Evolutionary conservation across 2,329 filamentous ascomycete genomes (phyloP).

Genomic region (Pseudocercospora vitis): DNA sequence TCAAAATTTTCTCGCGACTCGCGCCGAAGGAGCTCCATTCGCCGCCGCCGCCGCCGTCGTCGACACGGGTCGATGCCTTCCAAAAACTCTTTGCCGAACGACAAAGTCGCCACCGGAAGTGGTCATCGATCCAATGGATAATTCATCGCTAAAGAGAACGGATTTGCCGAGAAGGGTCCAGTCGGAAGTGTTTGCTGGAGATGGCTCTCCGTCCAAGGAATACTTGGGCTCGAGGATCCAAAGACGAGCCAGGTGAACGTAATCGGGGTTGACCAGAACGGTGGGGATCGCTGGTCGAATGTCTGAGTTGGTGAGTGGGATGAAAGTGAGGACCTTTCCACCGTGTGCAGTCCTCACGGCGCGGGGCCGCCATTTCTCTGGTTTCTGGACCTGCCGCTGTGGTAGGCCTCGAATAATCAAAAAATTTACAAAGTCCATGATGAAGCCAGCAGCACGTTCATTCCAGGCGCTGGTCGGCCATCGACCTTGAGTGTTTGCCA

Average conservation of each 20-base stretch:
- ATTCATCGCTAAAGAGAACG: conserved; percentile 43
- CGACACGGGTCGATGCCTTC: conserved; percentile 14
- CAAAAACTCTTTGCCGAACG: conserved; percentile 27
- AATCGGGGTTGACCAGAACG: conserved; percentile 34
- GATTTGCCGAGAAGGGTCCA: conserved; percentile 46
- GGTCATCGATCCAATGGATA: conserved; percentile 30
- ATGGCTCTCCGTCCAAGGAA: conserved; percentile 1
- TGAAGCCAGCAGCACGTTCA: conserved; percentile 33
- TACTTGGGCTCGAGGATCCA: conserved; percentile 43
- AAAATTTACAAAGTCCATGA: conserved; percentile 40
- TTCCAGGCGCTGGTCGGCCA: conserved; percentile 36
- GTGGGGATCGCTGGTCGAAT: conserved; percentile 33
- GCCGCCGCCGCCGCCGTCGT: too few relatives aligned
- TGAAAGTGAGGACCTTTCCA: conserved; percentile 35
- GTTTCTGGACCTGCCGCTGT: conserved; percentile 32
- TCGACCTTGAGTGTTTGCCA: conserved; percentile 39
- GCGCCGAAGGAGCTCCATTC: conserved; percentile 9
- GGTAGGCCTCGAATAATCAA: conserved; percentile 38
- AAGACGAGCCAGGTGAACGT: conserved; percentile 35
- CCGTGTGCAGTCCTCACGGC: conserved; percentile 28
- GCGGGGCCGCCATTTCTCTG: conserved; percentile 34
- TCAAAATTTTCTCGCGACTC: conserved; percentile 7
- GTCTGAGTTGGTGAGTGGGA: conserved; percentile 26
- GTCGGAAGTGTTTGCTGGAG: conserved; percentile 21
- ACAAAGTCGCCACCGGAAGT: conserved; percentile 24